phyloP scores from a whole-genome alignment of 2,329 filamentous ascomycete species.

The Stemphylium beticola region DNA sequence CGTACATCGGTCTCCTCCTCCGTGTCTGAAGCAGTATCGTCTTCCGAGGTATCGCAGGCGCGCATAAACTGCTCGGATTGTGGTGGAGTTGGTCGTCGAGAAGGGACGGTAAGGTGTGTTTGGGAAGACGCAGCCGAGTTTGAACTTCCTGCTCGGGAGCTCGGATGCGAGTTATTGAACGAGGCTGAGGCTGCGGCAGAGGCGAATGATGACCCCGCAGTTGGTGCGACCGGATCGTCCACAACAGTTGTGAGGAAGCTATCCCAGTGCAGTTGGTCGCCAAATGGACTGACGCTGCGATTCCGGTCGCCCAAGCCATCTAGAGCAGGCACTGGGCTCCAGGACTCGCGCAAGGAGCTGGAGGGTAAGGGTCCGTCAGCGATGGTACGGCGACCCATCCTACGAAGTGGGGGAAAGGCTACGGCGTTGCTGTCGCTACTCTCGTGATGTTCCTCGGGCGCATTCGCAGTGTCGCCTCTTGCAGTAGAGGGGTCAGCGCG shows the following conservation, averaged over 20 bases:
- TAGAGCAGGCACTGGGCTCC: constrained; percentile 49
- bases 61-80: constrained; percentile 56
- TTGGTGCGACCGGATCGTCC: constrained; percentile 81
- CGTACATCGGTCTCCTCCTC: constrained; percentile 52
- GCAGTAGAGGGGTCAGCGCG: constrained; percentile 5
- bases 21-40: constrained; percentile 57
- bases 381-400: constrained; percentile 48
- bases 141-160: constrained; percentile 55
- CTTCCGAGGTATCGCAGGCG: constrained; percentile 57
- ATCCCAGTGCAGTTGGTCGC: constrained; percentile 70
- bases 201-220: constrained; percentile 80
- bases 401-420: constrained; percentile 45
- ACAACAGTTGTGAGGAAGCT: constrained; percentile 80
- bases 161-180: constrained; percentile 48
- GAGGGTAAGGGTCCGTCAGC: constrained; percentile 44
- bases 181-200: constrained; percentile 66
- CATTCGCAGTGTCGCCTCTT: constrained; percentile 10
- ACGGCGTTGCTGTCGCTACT: constrained; percentile 36
- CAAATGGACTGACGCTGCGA: constrained; percentile 75
- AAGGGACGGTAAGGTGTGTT: constrained; percentile 49
- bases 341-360: constrained; percentile 48
- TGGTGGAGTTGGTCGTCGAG: constrained; percentile 34
- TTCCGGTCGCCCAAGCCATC: constrained; percentile 86
- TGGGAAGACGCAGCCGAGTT: constrained; percentile 48
- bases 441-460: constrained; percentile 28